Percentiles rank a stretch among this genome's conserved stretches.
phyloP scores from a whole-genome alignment of 768 basidiomycete species.

The Gloeopeniophorella convolvens region DNA sequence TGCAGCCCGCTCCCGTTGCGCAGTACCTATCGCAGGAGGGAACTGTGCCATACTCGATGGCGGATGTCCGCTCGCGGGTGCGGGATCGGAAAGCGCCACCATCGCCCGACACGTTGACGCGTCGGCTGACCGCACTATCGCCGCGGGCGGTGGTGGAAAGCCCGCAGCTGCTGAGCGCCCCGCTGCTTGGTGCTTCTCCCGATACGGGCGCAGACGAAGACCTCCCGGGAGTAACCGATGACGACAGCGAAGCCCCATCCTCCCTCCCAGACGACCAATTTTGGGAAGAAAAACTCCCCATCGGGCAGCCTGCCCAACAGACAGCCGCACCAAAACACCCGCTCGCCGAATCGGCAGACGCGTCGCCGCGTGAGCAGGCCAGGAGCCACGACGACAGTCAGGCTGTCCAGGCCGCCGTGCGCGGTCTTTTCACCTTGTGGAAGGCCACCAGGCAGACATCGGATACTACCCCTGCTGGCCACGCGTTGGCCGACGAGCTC shows the following conservation, averaged over 20 bases:
- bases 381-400: neutral
- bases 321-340: neutral
- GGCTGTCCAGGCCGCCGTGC: conserved; percentile 11
- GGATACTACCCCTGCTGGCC: neutral
- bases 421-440: conserved; percentile 12
- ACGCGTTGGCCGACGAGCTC: neutral
- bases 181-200: neutral
- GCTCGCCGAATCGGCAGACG: neutral
- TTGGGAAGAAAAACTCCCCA: neutral
- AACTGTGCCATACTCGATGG: conserved; percentile 21
- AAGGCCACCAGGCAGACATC: conserved; percentile 1
- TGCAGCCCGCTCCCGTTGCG: conserved; percentile 17
- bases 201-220: conserved; percentile 4
- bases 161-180: no score
- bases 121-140: conserved; percentile 25
- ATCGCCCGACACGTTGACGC: conserved; percentile 26
- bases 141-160: conserved; percentile 18
- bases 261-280: neutral
- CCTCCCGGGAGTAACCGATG: conserved; percentile 7
- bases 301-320: neutral
- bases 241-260: conserved; percentile 10
- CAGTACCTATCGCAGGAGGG: conserved; percentile 18
- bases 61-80: conserved; percentile 14
- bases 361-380: neutral
- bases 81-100: conserved; percentile 26